Conservation (phyloP, 1,284 basidiomycete genomes). For the Malassezia sympodialis region DNA sequence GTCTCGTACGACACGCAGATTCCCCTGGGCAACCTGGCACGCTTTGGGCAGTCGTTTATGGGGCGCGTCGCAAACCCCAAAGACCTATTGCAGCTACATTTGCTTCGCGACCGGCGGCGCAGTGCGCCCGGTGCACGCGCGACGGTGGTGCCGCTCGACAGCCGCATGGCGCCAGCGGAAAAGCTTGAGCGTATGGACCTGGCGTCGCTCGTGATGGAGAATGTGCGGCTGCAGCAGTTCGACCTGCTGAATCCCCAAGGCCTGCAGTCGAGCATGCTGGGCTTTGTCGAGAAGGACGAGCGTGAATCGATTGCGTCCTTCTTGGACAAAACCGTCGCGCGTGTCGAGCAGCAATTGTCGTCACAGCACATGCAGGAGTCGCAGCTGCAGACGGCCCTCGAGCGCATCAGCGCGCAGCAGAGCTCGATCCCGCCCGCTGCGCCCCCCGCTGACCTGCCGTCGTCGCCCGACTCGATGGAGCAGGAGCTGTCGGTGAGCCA, state of each 20-base stretch:
- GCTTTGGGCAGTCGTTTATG: slow-evolving; percentile 90
- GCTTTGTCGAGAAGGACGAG: slow-evolving; percentile 45
- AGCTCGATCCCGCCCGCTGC: background rate
- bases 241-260: slow-evolving; percentile 35
- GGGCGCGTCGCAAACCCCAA: slow-evolving; percentile 86
- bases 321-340: slow-evolving; percentile 26
- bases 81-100: slow-evolving; percentile 64
- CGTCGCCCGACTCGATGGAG: slow-evolving; percentile 4
- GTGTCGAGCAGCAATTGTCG: slow-evolving; percentile 24
- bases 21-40: slow-evolving; percentile 64
- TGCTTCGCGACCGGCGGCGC: slow-evolving; percentile 6
- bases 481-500: background rate
- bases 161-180: slow-evolving; percentile 28
- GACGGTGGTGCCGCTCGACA: slow-evolving; percentile 22
- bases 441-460: background rate
- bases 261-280: slow-evolving; percentile 34
- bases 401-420: slow-evolving; percentile 21
- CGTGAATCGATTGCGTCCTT: slow-evolving; percentile 32
- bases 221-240: slow-evolving; percentile 33
- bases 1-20: slow-evolving; percentile 36
- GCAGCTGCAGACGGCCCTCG: slow-evolving; percentile 23
- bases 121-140: slow-evolving; percentile 9
- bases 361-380: slow-evolving; percentile 31
- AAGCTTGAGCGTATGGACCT: slow-evolving; percentile 35
- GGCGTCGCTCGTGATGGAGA: slow-evolving; percentile 32